Evolutionary conservation across 176 grass and related monocot genomes (phyloP).

Genomic region (Carex parvula): DNA sequence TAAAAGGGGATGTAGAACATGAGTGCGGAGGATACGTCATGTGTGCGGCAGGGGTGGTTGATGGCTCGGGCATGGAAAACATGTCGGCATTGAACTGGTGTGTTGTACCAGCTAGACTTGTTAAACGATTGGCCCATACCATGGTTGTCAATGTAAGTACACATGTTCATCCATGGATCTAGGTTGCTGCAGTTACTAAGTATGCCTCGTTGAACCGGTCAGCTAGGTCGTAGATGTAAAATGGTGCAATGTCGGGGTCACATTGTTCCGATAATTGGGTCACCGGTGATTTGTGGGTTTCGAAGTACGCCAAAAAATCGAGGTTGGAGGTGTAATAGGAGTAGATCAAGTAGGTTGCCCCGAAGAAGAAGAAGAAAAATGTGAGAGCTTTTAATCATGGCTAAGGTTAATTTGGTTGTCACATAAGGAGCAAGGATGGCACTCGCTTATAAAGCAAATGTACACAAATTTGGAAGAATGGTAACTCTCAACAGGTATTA

Average conservation of each 20-base stretch:
- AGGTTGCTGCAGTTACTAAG: conserved; percentile 18
- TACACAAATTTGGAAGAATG: too few species aligned
- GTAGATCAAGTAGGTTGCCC: neutral
- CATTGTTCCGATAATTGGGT: neutral
- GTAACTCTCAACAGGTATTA: too few species aligned
- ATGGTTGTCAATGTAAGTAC: conserved; percentile 19
- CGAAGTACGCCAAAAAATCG: neutral
- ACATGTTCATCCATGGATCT: conserved; percentile 16
- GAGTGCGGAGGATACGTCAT: neutral
- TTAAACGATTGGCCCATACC: conserved; percentile 23
- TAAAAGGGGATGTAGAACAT: conserved; percentile 38
- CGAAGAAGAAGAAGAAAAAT: neutral
- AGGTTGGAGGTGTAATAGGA: neutral
- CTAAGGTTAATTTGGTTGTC: neutral
- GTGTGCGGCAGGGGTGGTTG: conserved; percentile 39
- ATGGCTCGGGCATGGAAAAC: conserved; percentile 34
- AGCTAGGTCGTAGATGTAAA: conserved; percentile 25
- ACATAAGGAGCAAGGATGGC: neutral
- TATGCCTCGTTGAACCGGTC: conserved; percentile 33
- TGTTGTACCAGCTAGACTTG: conserved; percentile 30
- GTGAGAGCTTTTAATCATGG: neutral
- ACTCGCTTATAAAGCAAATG: neutral
- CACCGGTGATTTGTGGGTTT: neutral
- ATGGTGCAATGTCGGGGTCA: conserved; percentile 13
- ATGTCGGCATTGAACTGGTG: conserved; percentile 41